phyloP scores from a whole-genome alignment of 1,139 yeast genomes.

The Saccharomycopsis crataegensis region DNA sequence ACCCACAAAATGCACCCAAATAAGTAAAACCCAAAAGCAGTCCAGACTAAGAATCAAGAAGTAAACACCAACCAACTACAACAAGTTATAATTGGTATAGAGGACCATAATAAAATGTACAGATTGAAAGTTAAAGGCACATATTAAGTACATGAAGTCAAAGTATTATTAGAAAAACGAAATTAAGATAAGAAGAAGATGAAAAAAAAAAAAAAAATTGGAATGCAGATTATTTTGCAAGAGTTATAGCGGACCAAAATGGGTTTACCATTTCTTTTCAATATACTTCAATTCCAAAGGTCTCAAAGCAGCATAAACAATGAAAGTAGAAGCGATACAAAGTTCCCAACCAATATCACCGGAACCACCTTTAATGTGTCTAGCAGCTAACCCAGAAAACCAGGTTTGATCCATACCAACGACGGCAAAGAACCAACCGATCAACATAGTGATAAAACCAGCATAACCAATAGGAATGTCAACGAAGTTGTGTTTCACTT shows the following conservation, averaged over 20 bases:
- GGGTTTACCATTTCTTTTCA: constrained; percentile 31
- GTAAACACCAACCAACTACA: too few relatives aligned
- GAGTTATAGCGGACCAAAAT: background rate
- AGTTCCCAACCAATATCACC: constrained; percentile 89
- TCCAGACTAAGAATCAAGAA: too few relatives aligned
- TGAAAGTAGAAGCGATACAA: constrained; percentile 59
- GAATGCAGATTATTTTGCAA: background rate
- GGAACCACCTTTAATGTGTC: constrained; percentile 54
- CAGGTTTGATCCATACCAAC: constrained; percentile 83
- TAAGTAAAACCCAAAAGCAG: too few relatives aligned
- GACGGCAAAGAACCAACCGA: constrained; percentile 84
- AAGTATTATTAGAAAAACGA: background rate
- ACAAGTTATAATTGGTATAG: too few relatives aligned
- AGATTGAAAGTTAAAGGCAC: too few relatives aligned
- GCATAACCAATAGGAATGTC: constrained; percentile 66
- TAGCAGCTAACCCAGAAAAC: constrained; percentile 68
- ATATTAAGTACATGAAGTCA: background rate
- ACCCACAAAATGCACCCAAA: too few relatives aligned
- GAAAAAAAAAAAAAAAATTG: background rate
- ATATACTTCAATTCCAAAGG: constrained; percentile 63
- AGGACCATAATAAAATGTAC: too few relatives aligned
- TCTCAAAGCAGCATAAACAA: constrained; percentile 54
- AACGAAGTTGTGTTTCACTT: constrained; percentile 33
- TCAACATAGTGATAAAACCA: constrained; percentile 67
- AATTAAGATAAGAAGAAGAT: background rate